phyloP scores from a whole-genome alignment of 345 rosid species.

The Microcos paniculata region DNA sequence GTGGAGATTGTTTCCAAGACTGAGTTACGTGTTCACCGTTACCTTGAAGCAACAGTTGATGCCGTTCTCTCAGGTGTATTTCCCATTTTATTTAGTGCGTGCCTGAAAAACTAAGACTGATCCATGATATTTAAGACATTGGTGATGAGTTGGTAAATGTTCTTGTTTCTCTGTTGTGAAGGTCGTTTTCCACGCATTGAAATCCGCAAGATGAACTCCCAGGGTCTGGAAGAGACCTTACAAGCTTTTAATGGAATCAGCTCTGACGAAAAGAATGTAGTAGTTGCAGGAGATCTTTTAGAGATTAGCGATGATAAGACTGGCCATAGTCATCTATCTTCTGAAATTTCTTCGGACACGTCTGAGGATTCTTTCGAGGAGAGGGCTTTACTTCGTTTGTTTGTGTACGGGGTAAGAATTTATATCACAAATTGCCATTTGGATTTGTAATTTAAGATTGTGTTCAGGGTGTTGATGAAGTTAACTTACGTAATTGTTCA shows the following conservation, averaged over 20 bases:
- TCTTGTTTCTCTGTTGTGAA: conserved; percentile 28
- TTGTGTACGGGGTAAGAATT: conserved; percentile 71
- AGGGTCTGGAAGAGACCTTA: conserved; percentile 32
- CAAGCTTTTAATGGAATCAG: conserved; percentile 23
- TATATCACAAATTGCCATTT: conserved; percentile 16
- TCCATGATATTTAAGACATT: background rate
- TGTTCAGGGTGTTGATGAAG: background rate
- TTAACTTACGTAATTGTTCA: background rate
- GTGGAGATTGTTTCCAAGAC: conserved; percentile 82
- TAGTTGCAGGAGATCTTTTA: conserved; percentile 29
- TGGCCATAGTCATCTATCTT: conserved; percentile 26
- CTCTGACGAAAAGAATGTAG: conserved; percentile 29
- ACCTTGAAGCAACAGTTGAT: conserved; percentile 92
- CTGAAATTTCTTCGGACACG: conserved; percentile 27
- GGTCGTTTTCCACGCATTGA: conserved; percentile 66
- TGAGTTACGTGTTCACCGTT: conserved; percentile 81
- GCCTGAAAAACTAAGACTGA: background rate
- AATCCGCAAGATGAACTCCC: conserved; percentile 54
- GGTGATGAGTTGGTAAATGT: background rate
- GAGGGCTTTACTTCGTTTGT: conserved; percentile 38
- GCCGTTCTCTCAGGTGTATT: conserved; percentile 65
- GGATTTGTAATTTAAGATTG: background rate
- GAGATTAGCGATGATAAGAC: conserved; percentile 31
- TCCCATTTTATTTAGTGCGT: conserved; percentile 1
- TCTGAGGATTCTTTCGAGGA: conserved; percentile 37